A percentile compares a stretch with the other conserved stretches of the same genome.
phyloP scores from a whole-genome alignment of 805 yeast species.

The Yarrowia sp. region DNA sequence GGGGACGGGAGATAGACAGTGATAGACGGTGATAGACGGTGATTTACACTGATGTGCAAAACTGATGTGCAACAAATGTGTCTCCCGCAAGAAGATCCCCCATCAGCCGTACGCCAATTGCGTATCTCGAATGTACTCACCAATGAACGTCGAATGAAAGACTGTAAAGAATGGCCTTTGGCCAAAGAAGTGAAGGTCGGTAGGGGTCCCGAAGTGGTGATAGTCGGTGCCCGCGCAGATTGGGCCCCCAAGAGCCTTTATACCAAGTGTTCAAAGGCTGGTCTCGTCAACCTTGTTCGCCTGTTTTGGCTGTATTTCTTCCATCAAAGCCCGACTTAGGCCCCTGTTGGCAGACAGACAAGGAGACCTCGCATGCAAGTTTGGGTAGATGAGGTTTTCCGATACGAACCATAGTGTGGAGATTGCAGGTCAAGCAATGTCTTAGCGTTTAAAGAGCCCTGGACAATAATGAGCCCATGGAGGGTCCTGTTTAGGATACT shows the following conservation, averaged over 20 bases:
- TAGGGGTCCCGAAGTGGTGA: conserved; percentile 2
- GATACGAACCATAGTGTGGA: not conserved
- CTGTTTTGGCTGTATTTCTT: not conserved
- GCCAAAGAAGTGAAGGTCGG: conserved; percentile 7
- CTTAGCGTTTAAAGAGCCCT: not conserved
- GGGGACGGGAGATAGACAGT: conserved; percentile 20
- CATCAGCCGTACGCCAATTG: not conserved
- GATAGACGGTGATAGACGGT: not conserved
- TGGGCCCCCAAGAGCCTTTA: not conserved
- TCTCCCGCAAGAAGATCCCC: no score
- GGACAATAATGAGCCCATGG: not conserved
- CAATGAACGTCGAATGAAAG: conserved; percentile 1
- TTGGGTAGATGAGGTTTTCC: not conserved
- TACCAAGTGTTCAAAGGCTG: not conserved
- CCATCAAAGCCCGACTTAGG: conserved; percentile 20
- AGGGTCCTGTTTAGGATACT: no score
- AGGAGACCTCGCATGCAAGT: conserved; percentile 10
- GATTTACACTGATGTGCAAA: not conserved
- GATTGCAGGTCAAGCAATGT: conserved; percentile 4
- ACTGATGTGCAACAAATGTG: not conserved
- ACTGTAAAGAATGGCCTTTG: not conserved
- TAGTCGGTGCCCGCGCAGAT: conserved; percentile 2
- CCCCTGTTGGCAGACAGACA: conserved; percentile 3
- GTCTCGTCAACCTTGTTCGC: conserved; percentile 13
- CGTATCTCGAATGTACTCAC: conserved; percentile 1